Conservation (phyloP, 1,139 yeast species). For the Magnusiomyces ingens region DNA sequence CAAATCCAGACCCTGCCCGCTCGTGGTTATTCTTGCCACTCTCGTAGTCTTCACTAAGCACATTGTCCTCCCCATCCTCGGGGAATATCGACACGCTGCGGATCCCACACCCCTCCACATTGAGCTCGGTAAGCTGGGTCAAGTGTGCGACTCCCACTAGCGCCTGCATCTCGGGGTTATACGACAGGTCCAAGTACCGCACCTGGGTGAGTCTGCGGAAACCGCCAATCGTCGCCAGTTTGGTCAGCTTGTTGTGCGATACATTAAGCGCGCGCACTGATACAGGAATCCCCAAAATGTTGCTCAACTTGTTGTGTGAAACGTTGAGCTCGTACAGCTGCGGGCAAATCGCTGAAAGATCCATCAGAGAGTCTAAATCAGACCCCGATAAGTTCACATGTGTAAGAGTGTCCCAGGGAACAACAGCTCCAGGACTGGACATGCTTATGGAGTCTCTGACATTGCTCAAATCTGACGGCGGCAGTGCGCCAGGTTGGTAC, state of each 20-base stretch:
- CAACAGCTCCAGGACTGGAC: too few species aligned
- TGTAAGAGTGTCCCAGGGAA: slow-evolving; percentile 34
- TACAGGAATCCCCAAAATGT: slow-evolving; percentile 33
- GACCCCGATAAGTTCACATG: slow-evolving; percentile 29
- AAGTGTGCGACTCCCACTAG: slow-evolving; percentile 29
- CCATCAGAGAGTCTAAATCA: slow-evolving; percentile 28
- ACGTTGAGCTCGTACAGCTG: slow-evolving; percentile 29
- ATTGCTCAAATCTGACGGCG: too few species aligned
- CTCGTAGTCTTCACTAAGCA: slow-evolving; percentile 23
- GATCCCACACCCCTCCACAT: slow-evolving; percentile 9
- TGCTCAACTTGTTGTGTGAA: slow-evolving; percentile 31
- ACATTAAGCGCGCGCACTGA: slow-evolving; percentile 27
- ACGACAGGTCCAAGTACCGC: slow-evolving; percentile 28
- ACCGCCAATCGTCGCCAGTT: slow-evolving; percentile 28
- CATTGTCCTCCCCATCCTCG: neutral
- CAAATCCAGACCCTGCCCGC: slow-evolving; percentile 24
- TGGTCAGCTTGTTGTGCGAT: slow-evolving; percentile 29
- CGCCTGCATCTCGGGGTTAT: slow-evolving; percentile 20
- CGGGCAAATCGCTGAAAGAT: slow-evolving; percentile 35
- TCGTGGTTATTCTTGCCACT: slow-evolving; percentile 28
- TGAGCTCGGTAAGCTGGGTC: slow-evolving; percentile 29
- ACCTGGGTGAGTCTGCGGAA: slow-evolving; percentile 25
- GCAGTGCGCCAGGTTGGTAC: neutral
- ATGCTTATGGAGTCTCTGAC: too few species aligned
- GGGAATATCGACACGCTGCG: slow-evolving; percentile 2